Base-by-base conservation (phyloP, 1,284 basidiomycete species). In the Marasmius tenuissimus region DNA sequence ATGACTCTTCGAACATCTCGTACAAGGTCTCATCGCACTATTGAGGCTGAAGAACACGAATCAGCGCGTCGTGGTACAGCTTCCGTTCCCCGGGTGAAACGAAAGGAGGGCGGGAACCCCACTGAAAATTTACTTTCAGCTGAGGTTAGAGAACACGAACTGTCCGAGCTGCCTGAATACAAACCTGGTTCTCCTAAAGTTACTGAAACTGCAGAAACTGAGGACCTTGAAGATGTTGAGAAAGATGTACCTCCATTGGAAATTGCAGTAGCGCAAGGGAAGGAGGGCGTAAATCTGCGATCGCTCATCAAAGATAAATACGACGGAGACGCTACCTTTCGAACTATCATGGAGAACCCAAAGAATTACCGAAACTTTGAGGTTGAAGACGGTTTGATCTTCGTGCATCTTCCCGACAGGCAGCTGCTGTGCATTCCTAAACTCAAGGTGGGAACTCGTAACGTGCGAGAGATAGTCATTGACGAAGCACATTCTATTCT, bases 401-500 rank as follows among this genome's bases (percentile, higher is more conserved):
- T 63, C 50, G 12, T 66, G 16, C 63, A 61, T 45, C 11, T 39
- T 3, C 47, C 53, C 11, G 63, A 62, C 45, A 40, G 40, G n/a
- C 38, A 58, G 11, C 40, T 65, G 11, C 49, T 69, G 2, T 68
- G 68, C 51, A 61, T 69, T 14, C 68, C 68, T 12, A 50, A 50
- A 20, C 16, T 68, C 18, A 49, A 10, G 0, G 45, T 63, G 6
- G 63, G 64, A 10, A 57, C 50, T 33, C 60, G 69, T 5, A 58
- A 51, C 11, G 16, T 69, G 8, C 57, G 67, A 8, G 72, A 74
- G 55, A 63, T 70, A 34, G 18, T 74, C 0, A 74, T 74, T 12
- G 60, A 63, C 1, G 70, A 72, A 35, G 72, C 69, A 2, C 73
- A 75, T 57, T 69, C 70, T 0, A 55, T 73, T 0, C 62, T 75